Evolutionary conservation across 2,329 filamentous ascomycete species (phyloP).

Genomic region (Zarea fungicola): DNA sequence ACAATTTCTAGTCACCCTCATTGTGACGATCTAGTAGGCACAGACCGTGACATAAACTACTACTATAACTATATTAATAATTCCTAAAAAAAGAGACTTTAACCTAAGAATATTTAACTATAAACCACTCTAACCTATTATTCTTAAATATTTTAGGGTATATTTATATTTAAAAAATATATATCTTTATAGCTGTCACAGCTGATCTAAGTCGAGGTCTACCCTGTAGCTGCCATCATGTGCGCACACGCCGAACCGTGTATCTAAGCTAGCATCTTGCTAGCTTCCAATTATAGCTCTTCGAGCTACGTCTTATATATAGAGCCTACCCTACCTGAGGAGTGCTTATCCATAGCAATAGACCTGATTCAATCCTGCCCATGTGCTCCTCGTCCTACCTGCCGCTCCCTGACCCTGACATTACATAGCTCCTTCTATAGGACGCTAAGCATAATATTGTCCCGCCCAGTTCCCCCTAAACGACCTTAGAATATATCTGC

Average conservation of each 20-base stretch:
- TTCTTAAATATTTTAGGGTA: too few relatives aligned
- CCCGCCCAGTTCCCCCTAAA: background rate
- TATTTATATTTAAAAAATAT: too few relatives aligned
- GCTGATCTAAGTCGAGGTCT: background rate
- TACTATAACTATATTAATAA: too few relatives aligned
- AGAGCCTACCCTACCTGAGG: background rate
- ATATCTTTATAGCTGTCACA: too few relatives aligned
- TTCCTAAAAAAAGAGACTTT: too few relatives aligned
- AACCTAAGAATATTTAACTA: too few relatives aligned
- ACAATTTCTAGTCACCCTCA: too few relatives aligned
- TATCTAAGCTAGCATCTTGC: background rate
- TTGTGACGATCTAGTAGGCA: too few relatives aligned
- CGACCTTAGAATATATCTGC: background rate
- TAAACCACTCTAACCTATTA: too few relatives aligned
- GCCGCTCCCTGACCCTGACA: background rate
- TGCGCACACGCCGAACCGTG: background rate
- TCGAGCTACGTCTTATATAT: background rate
- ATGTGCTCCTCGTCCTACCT: background rate
- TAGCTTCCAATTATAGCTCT: background rate
- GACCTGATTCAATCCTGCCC: background rate
- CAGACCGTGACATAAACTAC: too few relatives aligned
- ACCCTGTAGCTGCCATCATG: background rate
- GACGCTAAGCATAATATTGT: background rate
- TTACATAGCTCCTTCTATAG: background rate
- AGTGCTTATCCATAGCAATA: too few relatives aligned